A percentile compares a stretch with the other conserved stretches of the same genome.
phyloP scores from a whole-genome alignment of 192 early-diverging fungal species.

The Entophlyctis luteolus region DNA sequence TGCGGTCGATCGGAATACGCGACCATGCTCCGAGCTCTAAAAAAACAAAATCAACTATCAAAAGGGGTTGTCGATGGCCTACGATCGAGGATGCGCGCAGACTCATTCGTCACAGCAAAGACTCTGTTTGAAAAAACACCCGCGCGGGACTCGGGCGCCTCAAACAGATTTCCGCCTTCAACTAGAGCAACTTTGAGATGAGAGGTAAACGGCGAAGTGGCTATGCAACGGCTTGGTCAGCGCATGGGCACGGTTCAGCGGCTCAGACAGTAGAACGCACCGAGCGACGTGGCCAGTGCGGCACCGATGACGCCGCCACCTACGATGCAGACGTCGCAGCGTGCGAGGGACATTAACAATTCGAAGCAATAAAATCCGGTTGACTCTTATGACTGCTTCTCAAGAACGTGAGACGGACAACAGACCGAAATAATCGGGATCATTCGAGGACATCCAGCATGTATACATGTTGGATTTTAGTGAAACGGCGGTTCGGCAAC shows the following conservation, averaged over 20 bases:
- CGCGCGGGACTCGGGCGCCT: slow-evolving; percentile 28
- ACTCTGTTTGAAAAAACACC: slow-evolving; percentile 77
- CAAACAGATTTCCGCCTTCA: slow-evolving; percentile 75
- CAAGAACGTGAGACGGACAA: too few relatives aligned
- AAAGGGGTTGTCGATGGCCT: not conserved
- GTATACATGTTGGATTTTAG: too few relatives aligned
- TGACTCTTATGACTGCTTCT: too few relatives aligned
- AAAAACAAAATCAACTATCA: slow-evolving; percentile 9
- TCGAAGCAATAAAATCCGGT: too few relatives aligned
- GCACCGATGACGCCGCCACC: slow-evolving; percentile 88
- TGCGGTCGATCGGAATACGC: slow-evolving; percentile 53
- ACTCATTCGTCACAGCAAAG: slow-evolving; percentile 71
- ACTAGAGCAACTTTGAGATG: slow-evolving; percentile 67
- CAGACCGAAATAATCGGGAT: too few relatives aligned
- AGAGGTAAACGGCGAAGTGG: slow-evolving; percentile 15
- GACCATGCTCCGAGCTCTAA: slow-evolving; percentile 63
- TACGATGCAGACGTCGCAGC: slow-evolving; percentile 75
- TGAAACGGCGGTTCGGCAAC: too few relatives aligned
- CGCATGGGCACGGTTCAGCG: not conserved
- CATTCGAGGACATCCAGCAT: too few relatives aligned
- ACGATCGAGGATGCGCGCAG: slow-evolving; percentile 54
- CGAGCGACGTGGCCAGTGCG: slow-evolving; percentile 75
- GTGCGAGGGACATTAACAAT: not conserved
- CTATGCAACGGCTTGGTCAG: not conserved
- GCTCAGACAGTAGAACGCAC: slow-evolving; percentile 34